Base-by-base conservation (phyloP, 2,329 filamentous ascomycete genomes). In the Aspergillus texensis region DNA sequence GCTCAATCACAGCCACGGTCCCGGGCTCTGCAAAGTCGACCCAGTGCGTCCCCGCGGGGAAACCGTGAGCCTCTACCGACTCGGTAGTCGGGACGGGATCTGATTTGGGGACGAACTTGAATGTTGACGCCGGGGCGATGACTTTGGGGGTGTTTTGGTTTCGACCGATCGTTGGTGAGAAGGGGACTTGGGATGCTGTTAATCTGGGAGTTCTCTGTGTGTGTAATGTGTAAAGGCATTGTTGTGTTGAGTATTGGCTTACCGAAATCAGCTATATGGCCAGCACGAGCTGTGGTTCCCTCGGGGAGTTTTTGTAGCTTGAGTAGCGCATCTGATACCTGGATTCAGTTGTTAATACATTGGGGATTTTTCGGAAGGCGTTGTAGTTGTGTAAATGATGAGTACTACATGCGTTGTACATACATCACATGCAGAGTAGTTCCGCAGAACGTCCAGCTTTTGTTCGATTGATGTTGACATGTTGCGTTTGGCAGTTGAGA, bases 241-340 rank as follows among this genome's bases (percentile, higher is more conserved):
- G 12, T 30, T 10, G 30, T 14, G 26, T 14, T 53, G 30, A 39
- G 46, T 43, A 48, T 46, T 19, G 43, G 41, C 74, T 68, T 74
- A 88, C 86, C 73, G 58, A 88, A 81, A 73, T 92, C 89, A 43
- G 87, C 80, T 43, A 93, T 78, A 72, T 88, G 89, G 60, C 91
- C 91, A 30, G 88, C 89, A 54, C 85, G 84, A 12, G 88, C 83
- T 10, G 89, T 84, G 24, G 68, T 65, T 12, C 77, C 78, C 30
- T 71, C 60, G 6, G 73, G 67, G 5, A 70, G 65, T 53, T 78
- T 78, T 63, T 89, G 85, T 55, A 93, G 82, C 71, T 89, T 91
- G 61, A 92, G 82, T 2, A 93, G 83, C 6, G 89, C 90, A 75
- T 93, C 91, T 12, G 90, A 91, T 64, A 92, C 81, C 82, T 91